These are phyloP conservation scores for Yarrowia hollandica DNA, from an alignment of 805 yeast species.

Conservation along the genomic window DNA sequence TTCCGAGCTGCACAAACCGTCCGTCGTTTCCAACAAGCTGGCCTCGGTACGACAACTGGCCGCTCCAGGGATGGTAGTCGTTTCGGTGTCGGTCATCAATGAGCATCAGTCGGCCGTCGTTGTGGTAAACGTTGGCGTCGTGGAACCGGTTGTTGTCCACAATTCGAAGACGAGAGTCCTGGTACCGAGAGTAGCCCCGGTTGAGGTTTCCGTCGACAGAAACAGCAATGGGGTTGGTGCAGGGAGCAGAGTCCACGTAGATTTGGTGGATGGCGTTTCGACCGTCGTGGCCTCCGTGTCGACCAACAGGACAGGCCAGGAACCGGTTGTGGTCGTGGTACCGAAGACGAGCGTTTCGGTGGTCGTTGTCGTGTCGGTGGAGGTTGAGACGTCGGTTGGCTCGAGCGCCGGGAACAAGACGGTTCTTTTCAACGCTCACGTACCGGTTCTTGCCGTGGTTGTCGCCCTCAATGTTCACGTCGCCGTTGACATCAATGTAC, in stretches of 20 bases:
- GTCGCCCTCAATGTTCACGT: slow-evolving; percentile 1
- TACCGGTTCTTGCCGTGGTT: not conserved
- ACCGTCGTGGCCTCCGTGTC: not conserved
- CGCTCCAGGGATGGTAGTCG: not conserved
- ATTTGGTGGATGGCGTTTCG: not conserved
- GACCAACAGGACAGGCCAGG: not conserved
- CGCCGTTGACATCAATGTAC: not conserved
- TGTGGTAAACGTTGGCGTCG: not conserved
- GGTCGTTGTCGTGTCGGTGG: not conserved
- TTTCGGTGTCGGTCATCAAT: not conserved
- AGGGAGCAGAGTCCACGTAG: not conserved
- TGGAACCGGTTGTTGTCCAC: not conserved
- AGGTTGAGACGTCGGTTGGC: slow-evolving; percentile 2
- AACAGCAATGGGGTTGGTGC: slow-evolving; percentile 9
- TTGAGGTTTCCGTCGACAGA: not conserved
- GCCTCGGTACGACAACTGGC: slow-evolving; percentile 13
- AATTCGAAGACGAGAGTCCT: not conserved
- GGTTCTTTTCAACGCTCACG: not conserved
- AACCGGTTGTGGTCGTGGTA: not conserved
- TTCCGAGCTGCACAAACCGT: not conserved
- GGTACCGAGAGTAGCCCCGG: slow-evolving; percentile 7
- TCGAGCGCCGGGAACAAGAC: not conserved
- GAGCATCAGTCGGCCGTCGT: slow-evolving; percentile 3
- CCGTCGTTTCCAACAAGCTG: not conserved
- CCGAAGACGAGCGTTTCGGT: not conserved